Conservation (phyloP, 306 rosid genomes). For the Notholithocarpus densiflorus region DNA sequence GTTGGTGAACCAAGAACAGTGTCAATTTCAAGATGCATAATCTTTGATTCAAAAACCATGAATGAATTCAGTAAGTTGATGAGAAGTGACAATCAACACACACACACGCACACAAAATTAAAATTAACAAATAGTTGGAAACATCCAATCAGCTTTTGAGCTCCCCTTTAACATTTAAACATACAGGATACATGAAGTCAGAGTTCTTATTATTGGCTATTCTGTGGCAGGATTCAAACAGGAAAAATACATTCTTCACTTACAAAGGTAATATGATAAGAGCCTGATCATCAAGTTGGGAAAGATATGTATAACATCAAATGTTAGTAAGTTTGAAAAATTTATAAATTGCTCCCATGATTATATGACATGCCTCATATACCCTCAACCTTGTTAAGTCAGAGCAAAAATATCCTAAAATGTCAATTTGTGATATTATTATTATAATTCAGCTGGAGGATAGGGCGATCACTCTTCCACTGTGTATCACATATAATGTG, state of each 20-base stretch:
- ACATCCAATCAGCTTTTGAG: background rate
- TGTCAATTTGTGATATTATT: background rate
- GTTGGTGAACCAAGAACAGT: background rate
- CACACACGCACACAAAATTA: background rate
- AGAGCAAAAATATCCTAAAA: background rate
- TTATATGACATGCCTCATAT: background rate
- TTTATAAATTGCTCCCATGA: background rate
- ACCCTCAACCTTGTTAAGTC: background rate
- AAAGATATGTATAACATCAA: background rate
- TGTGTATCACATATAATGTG: background rate
- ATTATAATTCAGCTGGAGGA: background rate
- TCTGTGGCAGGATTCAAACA: background rate
- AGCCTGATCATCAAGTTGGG: background rate
- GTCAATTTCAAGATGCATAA: background rate
- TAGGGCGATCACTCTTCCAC: background rate
- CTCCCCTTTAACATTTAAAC: background rate
- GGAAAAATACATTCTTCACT: background rate
- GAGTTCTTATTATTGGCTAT: background rate
- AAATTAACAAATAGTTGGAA: background rate
- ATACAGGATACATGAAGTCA: background rate
- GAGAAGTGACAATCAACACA: background rate
- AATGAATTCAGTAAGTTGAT: background rate
- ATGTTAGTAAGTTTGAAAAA: background rate
- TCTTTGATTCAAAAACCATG: background rate
- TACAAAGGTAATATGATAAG: background rate